Percentiles rank a stretch among this genome's conserved stretches.
These are phyloP conservation scores for Axilococcus clingmanii DNA, from an alignment of 139 green algal genomes.

Conservation along the genomic window DNA sequence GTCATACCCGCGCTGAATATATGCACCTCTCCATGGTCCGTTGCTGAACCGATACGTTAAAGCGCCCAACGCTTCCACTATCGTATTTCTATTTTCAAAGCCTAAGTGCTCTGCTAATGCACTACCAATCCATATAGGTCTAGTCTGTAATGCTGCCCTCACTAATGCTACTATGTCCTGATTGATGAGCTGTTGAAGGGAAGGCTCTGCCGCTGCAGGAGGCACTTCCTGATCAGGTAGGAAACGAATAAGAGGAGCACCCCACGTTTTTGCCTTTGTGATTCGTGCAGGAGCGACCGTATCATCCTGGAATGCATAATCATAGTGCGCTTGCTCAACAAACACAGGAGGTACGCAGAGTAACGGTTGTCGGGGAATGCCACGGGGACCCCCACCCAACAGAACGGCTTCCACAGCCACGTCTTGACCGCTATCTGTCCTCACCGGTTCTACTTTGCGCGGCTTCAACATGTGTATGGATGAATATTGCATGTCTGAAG, in stretches of 20 bases:
- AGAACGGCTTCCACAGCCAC: not conserved
- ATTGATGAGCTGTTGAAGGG: no score
- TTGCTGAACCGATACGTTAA: conserved; percentile 22
- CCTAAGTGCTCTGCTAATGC: no score
- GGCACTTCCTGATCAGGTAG: not conserved
- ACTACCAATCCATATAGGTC: no score
- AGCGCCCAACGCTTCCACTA: no score
- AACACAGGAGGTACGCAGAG: conserved; percentile 18
- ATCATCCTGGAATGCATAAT: conserved; percentile 17
- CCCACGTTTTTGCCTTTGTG: not conserved
- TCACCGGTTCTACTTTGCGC: not conserved
- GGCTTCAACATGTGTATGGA: not conserved
- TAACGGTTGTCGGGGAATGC: conserved; percentile 12
- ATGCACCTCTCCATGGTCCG: conserved; percentile 21
- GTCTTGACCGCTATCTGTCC: not conserved
- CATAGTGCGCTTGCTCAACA: conserved; percentile 10
- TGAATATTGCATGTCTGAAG: not conserved
- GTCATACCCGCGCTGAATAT: conserved; percentile 18
- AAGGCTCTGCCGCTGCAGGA: not conserved
- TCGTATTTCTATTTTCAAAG: no score
- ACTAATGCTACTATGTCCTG: no score
- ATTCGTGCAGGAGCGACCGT: not conserved
- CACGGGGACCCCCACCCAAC: not conserved
- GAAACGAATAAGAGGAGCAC: not conserved
- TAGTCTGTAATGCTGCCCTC: no score